Evolutionary conservation across 1,284 basidiomycete genomes (phyloP), one percentile per base, ranked within the genome.

Genomic region (Lignosus rhinocerotis): DNA sequence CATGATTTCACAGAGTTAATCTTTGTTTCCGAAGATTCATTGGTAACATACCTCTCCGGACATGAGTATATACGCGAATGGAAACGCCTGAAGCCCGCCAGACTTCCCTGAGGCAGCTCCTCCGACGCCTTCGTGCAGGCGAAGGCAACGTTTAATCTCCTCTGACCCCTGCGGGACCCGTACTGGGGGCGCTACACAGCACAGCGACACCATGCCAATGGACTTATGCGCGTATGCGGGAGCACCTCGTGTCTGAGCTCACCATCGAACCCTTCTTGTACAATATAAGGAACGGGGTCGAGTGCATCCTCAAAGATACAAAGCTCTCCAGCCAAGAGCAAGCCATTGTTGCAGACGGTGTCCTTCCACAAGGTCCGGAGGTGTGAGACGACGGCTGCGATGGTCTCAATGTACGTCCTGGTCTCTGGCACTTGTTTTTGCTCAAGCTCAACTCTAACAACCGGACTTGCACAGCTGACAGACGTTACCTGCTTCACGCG

Each of bases 401-500:
- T 14, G 44, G 52, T 19, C 3, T 45, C 9, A 19, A 53, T 25
- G 51, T 53, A 53, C 33, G 51, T 45, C 19, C n/a, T 21, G 11
- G 1, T 14, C 31, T 2, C 31, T 34, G 41, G 31, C 8, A 8
- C 14, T 21, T n/a, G 6, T 31, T 30, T 9, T 30, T 19, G 9
- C 44, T 21, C n/a, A 43, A 6, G 14, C 30, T 46, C 1, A 31
- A 14, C 3, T 31, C 31, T 32, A 33, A 48, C 31, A 34, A 14
- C 25, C 25, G 2, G 25, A 25, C 7, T 7, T 21, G n/a, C 47
- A 6, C 51, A 62, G 58, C 38, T 59, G 6, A 42, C 25, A 10
- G 51, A 58, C 31, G 59, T 55, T 17, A 53, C 36, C 1, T 48
- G 46, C 6, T 44, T 49, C 49, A 53, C 59, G 3, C 58, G 60